These are phyloP conservation scores for Vanrija sp. DNA, from an alignment of 1,284 basidiomycete species.

Conservation along the genomic window DNA sequence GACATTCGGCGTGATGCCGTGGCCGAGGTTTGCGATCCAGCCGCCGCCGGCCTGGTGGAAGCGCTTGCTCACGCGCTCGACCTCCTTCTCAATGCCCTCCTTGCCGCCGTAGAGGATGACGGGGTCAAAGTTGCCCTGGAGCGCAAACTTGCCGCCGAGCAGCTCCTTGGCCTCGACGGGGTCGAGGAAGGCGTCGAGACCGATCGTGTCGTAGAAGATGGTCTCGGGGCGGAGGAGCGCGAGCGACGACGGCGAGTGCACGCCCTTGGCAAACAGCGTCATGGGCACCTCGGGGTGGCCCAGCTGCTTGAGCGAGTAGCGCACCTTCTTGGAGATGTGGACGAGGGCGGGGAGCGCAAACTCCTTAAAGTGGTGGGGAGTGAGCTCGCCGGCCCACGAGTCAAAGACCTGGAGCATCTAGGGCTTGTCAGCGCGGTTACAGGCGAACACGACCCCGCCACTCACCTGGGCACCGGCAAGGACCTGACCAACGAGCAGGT, in stretches of 20 bases:
- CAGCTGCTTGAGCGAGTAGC: slow-evolving; percentile 56
- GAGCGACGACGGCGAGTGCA: slow-evolving; percentile 57
- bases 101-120: slow-evolving; percentile 78
- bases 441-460: slow-evolving; percentile 4
- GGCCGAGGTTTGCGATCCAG: slow-evolving; percentile 96
- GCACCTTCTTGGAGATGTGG: slow-evolving; percentile 57
- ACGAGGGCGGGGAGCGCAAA: slow-evolving; percentile 53
- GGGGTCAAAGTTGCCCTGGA: slow-evolving; percentile 97
- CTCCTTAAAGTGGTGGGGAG: slow-evolving; percentile 72
- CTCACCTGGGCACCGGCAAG: slow-evolving; percentile 86
- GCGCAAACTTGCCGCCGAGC: slow-evolving; percentile 59
- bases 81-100: slow-evolving; percentile 81
- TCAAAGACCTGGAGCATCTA: slow-evolving; percentile 93
- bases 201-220: slow-evolving; percentile 76
- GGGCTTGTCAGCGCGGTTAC: not conserved
- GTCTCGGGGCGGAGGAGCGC: slow-evolving; percentile 42
- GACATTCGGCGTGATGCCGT: slow-evolving; percentile 95
- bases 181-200: slow-evolving; percentile 83
- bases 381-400: slow-evolving; percentile 87
- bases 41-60: slow-evolving; percentile 60
- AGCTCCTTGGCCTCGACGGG: slow-evolving; percentile 63
- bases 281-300: slow-evolving; percentile 65
- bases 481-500: slow-evolving; percentile 84
- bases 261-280: slow-evolving; percentile 89
- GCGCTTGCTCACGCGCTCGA: slow-evolving; percentile 73